Percentiles rank a stretch among this genome's conserved stretches.
Conservation (phyloP, 2,329 filamentous ascomycete species). For the Botrytis deweyae region DNA sequence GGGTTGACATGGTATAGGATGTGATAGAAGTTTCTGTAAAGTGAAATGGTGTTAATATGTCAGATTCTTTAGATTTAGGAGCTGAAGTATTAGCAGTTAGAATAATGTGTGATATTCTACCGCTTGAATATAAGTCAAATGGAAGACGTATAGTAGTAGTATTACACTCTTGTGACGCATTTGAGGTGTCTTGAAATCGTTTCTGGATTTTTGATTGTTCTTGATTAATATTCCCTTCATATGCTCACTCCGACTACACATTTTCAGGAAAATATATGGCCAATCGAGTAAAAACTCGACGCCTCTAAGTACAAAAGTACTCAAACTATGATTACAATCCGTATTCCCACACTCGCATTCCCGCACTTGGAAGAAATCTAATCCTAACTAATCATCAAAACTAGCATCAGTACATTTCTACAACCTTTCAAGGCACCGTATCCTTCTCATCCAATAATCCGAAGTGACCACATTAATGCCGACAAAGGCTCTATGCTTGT, state of each 20-base stretch:
- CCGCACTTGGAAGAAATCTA: no score
- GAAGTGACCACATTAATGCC: no score
- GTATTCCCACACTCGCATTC: no score
- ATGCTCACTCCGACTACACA: no score
- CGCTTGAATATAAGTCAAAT: background rate
- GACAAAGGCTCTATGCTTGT: background rate
- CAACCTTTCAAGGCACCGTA: background rate
- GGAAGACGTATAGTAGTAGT: fast-evolving
- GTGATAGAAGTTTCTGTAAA: background rate
- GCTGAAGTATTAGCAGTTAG: background rate
- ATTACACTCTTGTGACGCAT: background rate
- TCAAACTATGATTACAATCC: no score
- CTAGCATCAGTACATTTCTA: background rate
- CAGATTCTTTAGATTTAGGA: background rate
- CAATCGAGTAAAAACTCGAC: background rate
- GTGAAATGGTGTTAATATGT: background rate
- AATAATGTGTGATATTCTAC: background rate
- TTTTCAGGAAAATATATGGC: background rate
- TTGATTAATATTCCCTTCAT: background rate
- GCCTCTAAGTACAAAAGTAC: no score
- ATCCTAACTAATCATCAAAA: background rate
- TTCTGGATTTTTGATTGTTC: background rate
- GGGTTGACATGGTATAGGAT: background rate
- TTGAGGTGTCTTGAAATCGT: background rate
- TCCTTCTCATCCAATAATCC: background rate